These are phyloP conservation scores for Nymphaea thermarum DNA, from an alignment of 164 flowering plant species.

Conservation along the genomic window DNA sequence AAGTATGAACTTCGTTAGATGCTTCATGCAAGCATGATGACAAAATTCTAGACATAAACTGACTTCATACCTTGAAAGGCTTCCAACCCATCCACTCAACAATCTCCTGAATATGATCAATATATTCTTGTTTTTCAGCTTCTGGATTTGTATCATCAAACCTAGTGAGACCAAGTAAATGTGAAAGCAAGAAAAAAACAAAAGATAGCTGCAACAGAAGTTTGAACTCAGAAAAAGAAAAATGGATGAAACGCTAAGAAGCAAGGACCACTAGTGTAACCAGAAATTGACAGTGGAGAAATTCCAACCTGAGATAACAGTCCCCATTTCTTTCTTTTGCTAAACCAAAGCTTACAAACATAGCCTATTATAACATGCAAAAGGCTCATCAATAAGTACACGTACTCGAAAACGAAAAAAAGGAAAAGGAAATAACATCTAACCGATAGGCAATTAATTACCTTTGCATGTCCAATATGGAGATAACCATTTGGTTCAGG, in stretches of 20 bases:
- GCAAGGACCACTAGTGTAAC: no score
- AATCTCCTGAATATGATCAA: conserved; percentile 91
- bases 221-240: not conserved
- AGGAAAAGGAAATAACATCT: not conserved
- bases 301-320: conserved; percentile 72
- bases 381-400: not conserved
- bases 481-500: conserved; percentile 99
- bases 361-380: conserved; percentile 41
- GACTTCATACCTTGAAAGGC: conserved; percentile 64
- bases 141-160: conserved; percentile 98
- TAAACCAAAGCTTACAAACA: conserved; percentile 92
- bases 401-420: no score
- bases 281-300: not conserved
- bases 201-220: not conserved
- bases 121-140: conserved; percentile 96
- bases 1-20: conserved; percentile 4
- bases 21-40: conserved; percentile 1
- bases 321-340: conserved; percentile 87
- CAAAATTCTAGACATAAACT: not conserved
- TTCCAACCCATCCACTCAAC: conserved; percentile 97
- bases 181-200: not conserved
- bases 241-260: not conserved
- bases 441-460: conserved; percentile 7
- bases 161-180: conserved; percentile 22
- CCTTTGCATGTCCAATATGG: conserved; percentile 99